Conservation (phyloP, 768 basidiomycete species). For the Naganishia vaughanmartiniae region DNA sequence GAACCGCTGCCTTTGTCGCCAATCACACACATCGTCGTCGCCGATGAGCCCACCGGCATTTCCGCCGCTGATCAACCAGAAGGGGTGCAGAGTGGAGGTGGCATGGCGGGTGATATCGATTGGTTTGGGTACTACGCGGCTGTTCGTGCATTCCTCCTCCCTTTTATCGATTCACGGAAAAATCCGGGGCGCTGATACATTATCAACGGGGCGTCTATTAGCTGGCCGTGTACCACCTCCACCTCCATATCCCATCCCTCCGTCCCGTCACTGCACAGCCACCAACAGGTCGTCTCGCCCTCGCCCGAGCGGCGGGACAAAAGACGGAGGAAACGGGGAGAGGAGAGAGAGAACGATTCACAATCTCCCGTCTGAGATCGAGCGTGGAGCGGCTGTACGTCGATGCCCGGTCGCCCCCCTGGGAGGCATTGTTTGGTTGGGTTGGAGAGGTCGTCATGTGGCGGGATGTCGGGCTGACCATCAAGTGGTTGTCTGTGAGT, state of each 20-base stretch:
- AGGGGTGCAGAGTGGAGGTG: background rate
- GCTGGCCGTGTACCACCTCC: slow-evolving; percentile 9
- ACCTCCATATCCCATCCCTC: slow-evolving; percentile 2
- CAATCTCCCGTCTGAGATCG: slow-evolving; percentile 29
- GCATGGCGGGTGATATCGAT: background rate
- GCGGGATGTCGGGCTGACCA: slow-evolving; percentile 20
- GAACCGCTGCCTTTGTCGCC: too few species aligned
- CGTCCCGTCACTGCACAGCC: background rate
- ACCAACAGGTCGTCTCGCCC: too few species aligned
- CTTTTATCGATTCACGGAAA: background rate
- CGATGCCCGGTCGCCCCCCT: slow-evolving; percentile 28
- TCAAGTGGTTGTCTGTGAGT: slow-evolving; percentile 28
- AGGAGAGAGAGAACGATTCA: slow-evolving; percentile 32
- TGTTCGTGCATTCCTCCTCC: background rate
- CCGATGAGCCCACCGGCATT: background rate
- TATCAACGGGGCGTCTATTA: background rate
- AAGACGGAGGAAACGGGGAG: too few species aligned
- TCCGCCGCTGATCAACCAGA: background rate
- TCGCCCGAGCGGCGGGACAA: too few species aligned
- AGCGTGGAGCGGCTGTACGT: slow-evolving; percentile 35
- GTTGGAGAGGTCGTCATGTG: slow-evolving; percentile 33
- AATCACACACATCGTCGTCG: background rate
- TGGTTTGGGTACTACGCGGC: slow-evolving; percentile 24
- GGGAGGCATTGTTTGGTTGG: slow-evolving; percentile 13
- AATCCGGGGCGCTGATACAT: background rate